A percentile compares a stretch with the other conserved stretches of the same genome.
phyloP scores from a whole-genome alignment of 1,139 yeast genomes.

The Magnusiomyces magnusii region DNA sequence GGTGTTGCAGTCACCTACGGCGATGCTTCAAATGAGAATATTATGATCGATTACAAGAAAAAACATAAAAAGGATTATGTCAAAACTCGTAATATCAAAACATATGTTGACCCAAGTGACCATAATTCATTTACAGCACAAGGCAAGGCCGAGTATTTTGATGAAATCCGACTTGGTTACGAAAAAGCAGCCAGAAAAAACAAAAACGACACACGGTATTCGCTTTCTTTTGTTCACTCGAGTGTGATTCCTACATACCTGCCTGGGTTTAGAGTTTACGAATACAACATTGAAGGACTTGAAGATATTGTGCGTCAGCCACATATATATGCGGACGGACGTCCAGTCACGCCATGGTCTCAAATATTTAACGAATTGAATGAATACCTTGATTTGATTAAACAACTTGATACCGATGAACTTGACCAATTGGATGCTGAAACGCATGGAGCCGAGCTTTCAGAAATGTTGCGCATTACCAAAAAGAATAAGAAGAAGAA shows the following conservation, averaged over 20 bases:
- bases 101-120: background rate
- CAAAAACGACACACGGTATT: conserved; percentile 47
- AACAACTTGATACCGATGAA: conserved; percentile 20
- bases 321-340: conserved; percentile 17
- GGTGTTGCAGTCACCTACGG: conserved; percentile 10
- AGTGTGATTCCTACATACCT: conserved; percentile 82
- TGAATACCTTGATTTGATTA: conserved; percentile 23
- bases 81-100: background rate
- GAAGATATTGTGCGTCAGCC: conserved; percentile 21
- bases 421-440: conserved; percentile 26
- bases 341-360: conserved; percentile 40
- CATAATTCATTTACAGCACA: background rate
- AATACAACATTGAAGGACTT: conserved; percentile 60
- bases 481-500: conserved; percentile 24
- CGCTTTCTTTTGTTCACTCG: conserved; percentile 62
- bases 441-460: conserved; percentile 26
- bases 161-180: conserved; percentile 15
- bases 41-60: conserved; percentile 6
- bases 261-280: conserved; percentile 80
- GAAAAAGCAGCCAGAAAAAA: conserved; percentile 8
- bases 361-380: conserved; percentile 46
- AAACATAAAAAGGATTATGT: background rate
- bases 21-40: conserved; percentile 13
- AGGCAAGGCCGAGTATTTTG: conserved; percentile 18
- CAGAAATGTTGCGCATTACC: conserved; percentile 23